phyloP scores from a whole-genome alignment of 495 filamentous ascomycete genomes.

The Hypoxylon fragiforme region DNA sequence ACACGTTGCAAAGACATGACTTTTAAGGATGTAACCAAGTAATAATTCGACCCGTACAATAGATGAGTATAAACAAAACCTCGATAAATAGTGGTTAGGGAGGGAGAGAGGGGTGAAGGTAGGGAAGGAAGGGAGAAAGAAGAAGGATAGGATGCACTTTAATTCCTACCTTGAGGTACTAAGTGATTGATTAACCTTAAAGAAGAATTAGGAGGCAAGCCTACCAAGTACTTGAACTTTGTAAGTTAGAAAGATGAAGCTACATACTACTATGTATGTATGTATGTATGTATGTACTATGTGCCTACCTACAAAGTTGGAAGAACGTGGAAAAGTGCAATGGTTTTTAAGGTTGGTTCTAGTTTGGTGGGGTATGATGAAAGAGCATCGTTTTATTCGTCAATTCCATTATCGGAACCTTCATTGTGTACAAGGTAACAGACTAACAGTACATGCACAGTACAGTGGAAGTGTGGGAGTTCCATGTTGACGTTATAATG shows the following conservation, averaged over 20 bases:
- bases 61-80: neutral
- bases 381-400: slow-evolving; percentile 3
- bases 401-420: slow-evolving; percentile 10
- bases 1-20: slow-evolving; percentile 57
- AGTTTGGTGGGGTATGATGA: slow-evolving; percentile 3
- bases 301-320: too few relatives aligned
- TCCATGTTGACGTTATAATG: slow-evolving; percentile 22
- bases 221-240: too few relatives aligned
- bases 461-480: neutral
- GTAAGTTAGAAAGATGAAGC: slow-evolving; percentile 22
- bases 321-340: too few relatives aligned
- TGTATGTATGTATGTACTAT: too few relatives aligned
- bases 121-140: slow-evolving; percentile 2
- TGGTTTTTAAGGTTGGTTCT: neutral
- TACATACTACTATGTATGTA: too few relatives aligned
- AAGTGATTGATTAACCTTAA: slow-evolving; percentile 11
- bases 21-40: slow-evolving; percentile 2
- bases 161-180: slow-evolving; percentile 14
- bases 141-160: neutral
- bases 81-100: too few relatives aligned
- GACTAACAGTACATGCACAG: neutral
- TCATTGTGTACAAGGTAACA: too few relatives aligned
- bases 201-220: neutral
- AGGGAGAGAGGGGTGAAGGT: neutral
- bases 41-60: slow-evolving; percentile 14